A percentile compares a stretch with the other conserved stretches of the same genome.
Evolutionary conservation across 441 rosid genomes (phyloP).

Genomic region (Bruguiera hainesii): DNA sequence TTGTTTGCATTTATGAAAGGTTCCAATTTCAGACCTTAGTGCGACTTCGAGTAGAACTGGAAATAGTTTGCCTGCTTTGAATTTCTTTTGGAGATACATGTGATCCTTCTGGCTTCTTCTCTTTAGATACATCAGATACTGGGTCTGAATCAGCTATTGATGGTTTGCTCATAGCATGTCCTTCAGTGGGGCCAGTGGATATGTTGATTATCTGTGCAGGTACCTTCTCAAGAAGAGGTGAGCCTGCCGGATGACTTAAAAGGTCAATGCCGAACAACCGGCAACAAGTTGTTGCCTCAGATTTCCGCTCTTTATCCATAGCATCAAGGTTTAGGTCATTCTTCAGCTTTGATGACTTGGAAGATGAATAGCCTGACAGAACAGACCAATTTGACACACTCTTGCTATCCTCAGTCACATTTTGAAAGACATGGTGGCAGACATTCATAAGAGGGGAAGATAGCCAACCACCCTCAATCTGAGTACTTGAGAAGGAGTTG

Average conservation of each 20-base stretch:
- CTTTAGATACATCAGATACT: constrained; percentile 49
- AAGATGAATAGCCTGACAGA: constrained; percentile 30
- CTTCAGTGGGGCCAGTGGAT: constrained; percentile 29
- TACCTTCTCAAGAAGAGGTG: neutral
- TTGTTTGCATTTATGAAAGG: neutral
- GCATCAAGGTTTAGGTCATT: constrained; percentile 34
- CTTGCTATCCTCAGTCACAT: constrained; percentile 38
- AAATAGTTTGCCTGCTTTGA: constrained; percentile 56
- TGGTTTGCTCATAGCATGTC: constrained; percentile 16
- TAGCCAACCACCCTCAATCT: constrained; percentile 44
- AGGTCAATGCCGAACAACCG: constrained; percentile 20
- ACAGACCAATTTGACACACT: constrained; percentile 30
- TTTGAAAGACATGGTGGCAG: constrained; percentile 34
- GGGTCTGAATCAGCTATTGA: constrained; percentile 46
- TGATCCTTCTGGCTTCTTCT: constrained; percentile 44
- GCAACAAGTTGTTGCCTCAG: constrained; percentile 44
- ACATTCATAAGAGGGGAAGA: constrained; percentile 41
- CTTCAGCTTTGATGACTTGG: constrained; percentile 33
- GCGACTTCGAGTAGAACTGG: constrained; percentile 54
- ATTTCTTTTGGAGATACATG: constrained; percentile 53
- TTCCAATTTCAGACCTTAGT: constrained; percentile 56
- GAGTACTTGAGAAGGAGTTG: constrained; percentile 37
- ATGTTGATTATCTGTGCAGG: constrained; percentile 16
- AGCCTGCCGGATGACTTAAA: too few relatives aligned
- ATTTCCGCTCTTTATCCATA: constrained; percentile 32